A percentile compares a stretch with the other conserved stretches of the same genome.
These are phyloP conservation scores for Aspergillus bridgeri DNA, from an alignment of 495 filamentous ascomycete species.

Conservation along the genomic window DNA sequence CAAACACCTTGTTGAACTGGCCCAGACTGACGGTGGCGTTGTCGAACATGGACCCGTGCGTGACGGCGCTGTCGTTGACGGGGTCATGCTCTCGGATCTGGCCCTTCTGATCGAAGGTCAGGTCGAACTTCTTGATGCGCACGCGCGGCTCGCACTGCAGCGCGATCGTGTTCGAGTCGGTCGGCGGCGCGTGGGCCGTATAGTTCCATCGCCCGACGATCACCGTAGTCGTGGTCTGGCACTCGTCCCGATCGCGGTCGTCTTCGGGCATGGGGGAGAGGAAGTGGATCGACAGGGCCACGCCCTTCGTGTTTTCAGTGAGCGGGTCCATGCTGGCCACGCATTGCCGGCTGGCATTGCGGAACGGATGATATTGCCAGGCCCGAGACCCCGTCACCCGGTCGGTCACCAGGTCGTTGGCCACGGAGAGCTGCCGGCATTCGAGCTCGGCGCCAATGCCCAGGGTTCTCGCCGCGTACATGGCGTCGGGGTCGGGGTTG, in stretches of 20 bases:
- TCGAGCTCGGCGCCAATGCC: constrained; percentile 32
- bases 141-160: constrained; percentile 35
- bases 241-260: constrained; percentile 23
- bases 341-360: constrained; percentile 26
- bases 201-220: constrained; percentile 42
- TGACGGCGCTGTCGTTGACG: constrained; percentile 22
- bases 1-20: constrained; percentile 43
- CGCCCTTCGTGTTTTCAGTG: constrained; percentile 22
- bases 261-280: constrained; percentile 25
- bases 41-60: constrained; percentile 31
- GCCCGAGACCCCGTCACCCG: constrained; percentile 13
- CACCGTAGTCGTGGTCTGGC: constrained; percentile 35
- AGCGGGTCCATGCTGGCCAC: constrained; percentile 26
- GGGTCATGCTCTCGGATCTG: constrained; percentile 24
- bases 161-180: constrained; percentile 34
- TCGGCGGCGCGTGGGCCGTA: constrained; percentile 21
- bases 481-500: constrained; percentile 22
- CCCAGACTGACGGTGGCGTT: constrained; percentile 40
- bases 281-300: constrained; percentile 38
- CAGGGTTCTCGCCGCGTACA: constrained; percentile 31
- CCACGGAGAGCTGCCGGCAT: constrained; percentile 23
- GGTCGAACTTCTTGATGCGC: constrained; percentile 24
- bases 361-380: constrained; percentile 32
- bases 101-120: constrained; percentile 35
- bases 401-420: constrained; percentile 16